Base-by-base conservation (phyloP, 2,329 filamentous ascomycete species). In the Neofusicoccum cordaticola region DNA sequence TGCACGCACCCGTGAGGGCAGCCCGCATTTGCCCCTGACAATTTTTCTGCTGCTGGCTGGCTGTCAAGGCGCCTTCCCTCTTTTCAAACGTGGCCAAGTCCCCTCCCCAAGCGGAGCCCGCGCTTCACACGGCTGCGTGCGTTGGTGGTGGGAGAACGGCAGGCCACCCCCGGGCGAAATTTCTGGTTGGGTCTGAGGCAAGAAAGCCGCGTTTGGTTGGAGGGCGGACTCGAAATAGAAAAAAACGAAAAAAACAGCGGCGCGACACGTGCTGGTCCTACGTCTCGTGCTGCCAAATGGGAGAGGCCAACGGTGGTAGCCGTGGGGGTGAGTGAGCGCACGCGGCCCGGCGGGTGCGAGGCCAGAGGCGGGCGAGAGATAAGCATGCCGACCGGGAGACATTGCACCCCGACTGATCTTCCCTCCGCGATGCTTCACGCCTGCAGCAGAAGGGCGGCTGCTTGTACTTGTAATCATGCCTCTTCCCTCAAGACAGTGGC, bases 391-490 rank as follows among this genome's bases (percentile, higher is more conserved):
- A 22, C 22, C 22, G 22, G 22, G 22, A 22, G 22, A 22, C 22
- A 22, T 22, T 22, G 22, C 22, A 22, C 22, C 22, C 22, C 3
- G 22, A 22, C 22, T 22, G 22, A 22, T 22, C 22, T 22, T 22
- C 22, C 22, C 22, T 22, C 22, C 15, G 37, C 34, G 11, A 56
- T 42, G 27, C 27, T 48, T 53, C 22, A 6, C 8, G 47, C n/a
- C 50, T 63, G 50, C 50, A 45, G 51, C 61, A 53, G 61, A 39
- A 39, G 12, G 39, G 61, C 19, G n/a, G 41, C 34, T 58, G 61
- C 61, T 52, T 48, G 39, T 63, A 63, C 61, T 63, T 63, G 61
- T 63, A 63, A 45, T 63, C 48, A 63, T 63, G 61, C 61, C 61
- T 39, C 48, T 63, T 63, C 50, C 61, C 61, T 63, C 37, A 6